phyloP scores from a whole-genome alignment of 768 basidiomycete genomes.

The Trametes cubensis region DNA sequence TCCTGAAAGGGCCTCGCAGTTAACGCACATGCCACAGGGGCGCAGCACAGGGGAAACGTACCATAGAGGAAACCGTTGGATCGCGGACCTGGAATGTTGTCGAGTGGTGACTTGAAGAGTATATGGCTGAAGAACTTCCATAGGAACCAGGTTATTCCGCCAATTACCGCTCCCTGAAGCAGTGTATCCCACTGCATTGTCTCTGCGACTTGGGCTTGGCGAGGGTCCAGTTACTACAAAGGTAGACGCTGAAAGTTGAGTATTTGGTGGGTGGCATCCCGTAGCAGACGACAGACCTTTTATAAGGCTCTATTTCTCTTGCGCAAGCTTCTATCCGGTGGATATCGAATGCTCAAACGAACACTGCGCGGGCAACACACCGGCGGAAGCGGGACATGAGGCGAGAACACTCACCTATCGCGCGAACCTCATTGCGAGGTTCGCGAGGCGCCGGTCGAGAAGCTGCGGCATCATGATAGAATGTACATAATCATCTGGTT shows the following conservation, averaged over 20 bases:
- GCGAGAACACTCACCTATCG: neutral
- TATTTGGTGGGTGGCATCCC: too few relatives aligned
- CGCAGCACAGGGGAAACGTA: neutral
- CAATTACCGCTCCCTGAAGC: slow-evolving; percentile 1
- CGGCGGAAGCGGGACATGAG: neutral
- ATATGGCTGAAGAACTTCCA: slow-evolving; percentile 15
- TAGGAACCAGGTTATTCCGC: slow-evolving; percentile 1
- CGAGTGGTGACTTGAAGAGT: slow-evolving; percentile 20
- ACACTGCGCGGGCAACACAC: neutral
- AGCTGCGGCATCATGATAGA: too few relatives aligned
- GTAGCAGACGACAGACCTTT: too few relatives aligned
- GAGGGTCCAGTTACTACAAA: neutral
- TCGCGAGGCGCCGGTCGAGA: too few relatives aligned
- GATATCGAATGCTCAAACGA: too few relatives aligned
- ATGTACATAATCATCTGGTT: too few relatives aligned
- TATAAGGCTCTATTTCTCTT: too few relatives aligned
- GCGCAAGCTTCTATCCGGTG: too few relatives aligned
- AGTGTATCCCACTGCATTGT: neutral
- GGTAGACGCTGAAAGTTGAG: too few relatives aligned
- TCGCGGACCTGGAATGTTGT: slow-evolving; percentile 27
- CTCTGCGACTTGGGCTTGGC: neutral
- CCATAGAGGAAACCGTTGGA: slow-evolving; percentile 18
- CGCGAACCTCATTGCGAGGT: too few relatives aligned
- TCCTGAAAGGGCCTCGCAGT: slow-evolving; percentile 3
- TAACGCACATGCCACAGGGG: too few relatives aligned